phyloP scores from a whole-genome alignment of 73 alveolate genomes.

The Symbiodinium pilosum region DNA sequence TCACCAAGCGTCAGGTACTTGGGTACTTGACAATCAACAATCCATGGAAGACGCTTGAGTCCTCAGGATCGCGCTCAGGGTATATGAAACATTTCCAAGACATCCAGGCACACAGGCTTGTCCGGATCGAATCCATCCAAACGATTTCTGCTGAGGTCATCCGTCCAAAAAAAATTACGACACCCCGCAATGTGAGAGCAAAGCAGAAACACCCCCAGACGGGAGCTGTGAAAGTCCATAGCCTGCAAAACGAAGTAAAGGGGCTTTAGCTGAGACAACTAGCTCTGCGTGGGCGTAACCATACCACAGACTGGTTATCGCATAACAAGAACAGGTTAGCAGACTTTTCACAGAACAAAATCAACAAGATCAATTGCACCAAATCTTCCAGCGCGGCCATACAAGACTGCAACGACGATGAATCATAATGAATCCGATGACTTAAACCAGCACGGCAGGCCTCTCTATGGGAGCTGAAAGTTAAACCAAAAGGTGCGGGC shows the following conservation, averaged over 20 bases:
- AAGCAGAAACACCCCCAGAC: background rate
- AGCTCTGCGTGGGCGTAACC: no score
- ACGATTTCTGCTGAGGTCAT: background rate
- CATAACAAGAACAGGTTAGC: background rate
- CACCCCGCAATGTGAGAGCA: background rate
- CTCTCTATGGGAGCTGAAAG: background rate
- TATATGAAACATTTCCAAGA: no score
- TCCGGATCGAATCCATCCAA: no score
- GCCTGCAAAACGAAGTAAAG: background rate
- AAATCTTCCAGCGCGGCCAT: slow-evolving; percentile 18
- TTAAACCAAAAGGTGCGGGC: background rate
- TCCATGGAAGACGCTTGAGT: no score
- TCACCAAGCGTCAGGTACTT: no score
- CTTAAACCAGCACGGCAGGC: background rate
- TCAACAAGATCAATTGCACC: slow-evolving; percentile 5
- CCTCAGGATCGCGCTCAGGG: no score
- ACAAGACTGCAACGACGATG: background rate
- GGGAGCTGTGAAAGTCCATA: background rate
- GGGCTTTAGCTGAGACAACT: background rate
- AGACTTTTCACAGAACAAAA: background rate
- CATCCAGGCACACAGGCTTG: no score
- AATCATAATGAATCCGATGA: background rate
- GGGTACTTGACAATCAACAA: no score
- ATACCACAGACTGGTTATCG: background rate
- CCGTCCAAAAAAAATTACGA: background rate